Conservation (phyloP, 306 rosid species). For the Hippophae tibetana region DNA sequence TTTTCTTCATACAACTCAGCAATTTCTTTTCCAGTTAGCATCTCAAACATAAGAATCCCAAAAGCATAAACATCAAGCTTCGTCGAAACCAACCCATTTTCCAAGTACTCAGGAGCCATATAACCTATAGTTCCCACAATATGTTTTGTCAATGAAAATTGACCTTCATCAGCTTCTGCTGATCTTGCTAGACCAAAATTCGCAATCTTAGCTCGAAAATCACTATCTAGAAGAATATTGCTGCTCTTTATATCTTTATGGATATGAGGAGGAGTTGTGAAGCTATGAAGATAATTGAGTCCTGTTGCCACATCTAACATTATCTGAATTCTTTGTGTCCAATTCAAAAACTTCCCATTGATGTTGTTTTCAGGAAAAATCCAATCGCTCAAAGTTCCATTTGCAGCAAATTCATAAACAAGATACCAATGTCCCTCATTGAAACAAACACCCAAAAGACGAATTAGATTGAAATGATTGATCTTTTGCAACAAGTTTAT, state of each 20-base stretch:
- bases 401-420: conserved; percentile 66
- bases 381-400: conserved; percentile 72
- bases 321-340: conserved; percentile 64
- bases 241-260: conserved; percentile 68
- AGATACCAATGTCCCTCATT: conserved; percentile 69
- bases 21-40: conserved; percentile 63
- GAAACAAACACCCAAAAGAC: conserved; percentile 70
- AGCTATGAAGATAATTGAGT: conserved; percentile 73
- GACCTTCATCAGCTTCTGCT: conserved; percentile 32
- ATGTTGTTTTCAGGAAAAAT: conserved; percentile 22
- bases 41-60: conserved; percentile 62
- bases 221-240: conserved; percentile 56
- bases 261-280: conserved; percentile 54
- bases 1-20: conserved; percentile 32
- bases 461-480: conserved; percentile 71
- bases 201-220: conserved; percentile 60
- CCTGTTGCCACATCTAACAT: conserved; percentile 73
- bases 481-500: conserved; percentile 48
- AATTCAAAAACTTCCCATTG: conserved; percentile 39
- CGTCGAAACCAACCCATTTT: conserved; percentile 67
- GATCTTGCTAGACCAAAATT: conserved; percentile 54
- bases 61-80: conserved; percentile 78
- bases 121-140: conserved; percentile 86
- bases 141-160: conserved; percentile 58
- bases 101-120: conserved; percentile 89